Conservation (phyloP, 164 flowering plant genomes). For the Vitis vinifera region DNA sequence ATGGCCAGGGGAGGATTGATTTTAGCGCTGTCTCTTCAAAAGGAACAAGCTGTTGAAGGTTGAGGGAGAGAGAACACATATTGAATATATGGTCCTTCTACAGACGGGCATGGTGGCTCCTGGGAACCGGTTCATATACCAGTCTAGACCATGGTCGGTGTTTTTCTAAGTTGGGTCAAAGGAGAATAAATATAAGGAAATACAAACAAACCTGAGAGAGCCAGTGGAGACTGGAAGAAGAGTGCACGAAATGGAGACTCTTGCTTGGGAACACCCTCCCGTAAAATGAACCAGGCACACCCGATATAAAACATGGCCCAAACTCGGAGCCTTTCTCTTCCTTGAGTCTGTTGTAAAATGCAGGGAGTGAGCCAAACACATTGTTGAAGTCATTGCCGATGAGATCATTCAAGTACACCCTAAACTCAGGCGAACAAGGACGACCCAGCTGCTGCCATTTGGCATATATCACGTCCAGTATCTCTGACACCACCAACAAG, state of each 20-base stretch:
- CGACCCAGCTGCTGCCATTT: slow-evolving; percentile 7
- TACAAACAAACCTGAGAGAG: too few species aligned
- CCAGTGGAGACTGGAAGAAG: slow-evolving; percentile 47
- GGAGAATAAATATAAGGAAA: too few species aligned
- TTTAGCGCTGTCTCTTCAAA: too few species aligned
- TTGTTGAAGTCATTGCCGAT: slow-evolving; percentile 48
- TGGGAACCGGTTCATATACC: too few species aligned
- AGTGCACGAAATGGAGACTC: slow-evolving; percentile 48
- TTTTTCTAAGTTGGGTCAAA: too few species aligned
- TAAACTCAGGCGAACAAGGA: slow-evolving; percentile 26
- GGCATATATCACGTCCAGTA: slow-evolving; percentile 17
- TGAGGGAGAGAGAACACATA: too few species aligned
- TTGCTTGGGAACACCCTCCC: slow-evolving; percentile 44
- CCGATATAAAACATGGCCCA: slow-evolving; percentile 27
- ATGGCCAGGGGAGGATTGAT: too few species aligned
- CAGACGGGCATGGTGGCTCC: too few species aligned
- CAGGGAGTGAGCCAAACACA: neutral
- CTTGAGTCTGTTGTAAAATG: neutral
- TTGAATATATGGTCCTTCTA: too few species aligned
- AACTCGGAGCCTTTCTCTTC: slow-evolving; percentile 2
- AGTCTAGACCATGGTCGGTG: too few species aligned
- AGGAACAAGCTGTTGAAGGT: too few species aligned
- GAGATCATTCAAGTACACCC: slow-evolving; percentile 48
- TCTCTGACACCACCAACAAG: slow-evolving; percentile 21
- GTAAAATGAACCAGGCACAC: slow-evolving; percentile 49